Base-by-base conservation (phyloP, 1,284 basidiomycete species). In the Bjerkandera adusta region DNA sequence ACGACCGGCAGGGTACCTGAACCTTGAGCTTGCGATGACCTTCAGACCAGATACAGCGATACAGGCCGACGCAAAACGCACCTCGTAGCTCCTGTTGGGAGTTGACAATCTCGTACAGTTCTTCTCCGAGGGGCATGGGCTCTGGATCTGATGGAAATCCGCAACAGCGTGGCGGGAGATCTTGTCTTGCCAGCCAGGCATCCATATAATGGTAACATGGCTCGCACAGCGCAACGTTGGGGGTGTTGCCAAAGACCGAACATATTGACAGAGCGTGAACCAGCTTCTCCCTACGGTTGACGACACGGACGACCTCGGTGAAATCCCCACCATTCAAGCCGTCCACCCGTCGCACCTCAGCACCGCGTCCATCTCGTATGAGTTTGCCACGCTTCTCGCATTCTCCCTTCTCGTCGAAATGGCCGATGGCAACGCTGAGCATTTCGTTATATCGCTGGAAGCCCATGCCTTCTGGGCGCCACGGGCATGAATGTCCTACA, bases 71-170 rank as follows among this genome's bases (percentile, higher is more conserved):
- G 18, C 25, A 22, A 4, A 3, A 29, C 44, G 15, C 26, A 46
- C 45, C 36, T 12, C 36, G 36, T 4, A n/a, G 15, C 21, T 16
- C 15, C 10, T 3, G 29, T 6, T 24, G 29, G 2, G 39, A 36
- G 26, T 48, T 48, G 22, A 37, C 18, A 4, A 48, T 7, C 26
- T 48, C 46, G 18, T 48, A 48, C 18, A 48, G 40, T 34, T 48
- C 46, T 11, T 34, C 39, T 11, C 33, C 40, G 36, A 48, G 37
- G 4, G 39, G 29, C 10, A 48, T 13, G 7, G 39, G 26, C 8
- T 34, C 21, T 13, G 26, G 4, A 16, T 36, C 26, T 10, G 6
- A 16, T 4, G 37, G 37, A 3, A 11, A 18, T 10, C 13, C 37
- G 18, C 11, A 2, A n/a, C 37, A n/a, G 2, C 37, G 37, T 2